Percentiles rank a stretch among this genome's conserved stretches.
Evolutionary conservation across 805 yeast genomes (phyloP).

Genomic region (Blastobotrys chiropterorum): DNA sequence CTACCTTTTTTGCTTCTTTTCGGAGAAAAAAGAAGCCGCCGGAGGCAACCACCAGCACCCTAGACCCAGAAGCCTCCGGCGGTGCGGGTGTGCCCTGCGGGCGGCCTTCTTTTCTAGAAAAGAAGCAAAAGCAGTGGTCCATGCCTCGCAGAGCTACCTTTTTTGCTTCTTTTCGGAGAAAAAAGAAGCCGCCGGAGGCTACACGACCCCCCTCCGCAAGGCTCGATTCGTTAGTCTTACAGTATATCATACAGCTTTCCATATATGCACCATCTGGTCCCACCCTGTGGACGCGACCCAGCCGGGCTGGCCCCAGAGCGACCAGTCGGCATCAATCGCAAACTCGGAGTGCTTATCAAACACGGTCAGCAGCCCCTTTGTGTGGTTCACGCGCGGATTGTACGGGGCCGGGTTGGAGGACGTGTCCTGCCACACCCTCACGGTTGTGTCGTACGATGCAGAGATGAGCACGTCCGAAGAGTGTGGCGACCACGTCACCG

Average conservation of each 20-base stretch:
- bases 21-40: neutral
- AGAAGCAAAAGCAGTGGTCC: neutral
- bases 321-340: conserved; percentile 91
- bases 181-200: neutral
- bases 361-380: conserved; percentile 48
- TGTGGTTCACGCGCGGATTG: conserved; percentile 30
- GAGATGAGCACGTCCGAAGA: conserved; percentile 60
- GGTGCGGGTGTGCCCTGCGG: neutral
- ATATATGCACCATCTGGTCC: conserved; percentile 91
- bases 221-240: too few species aligned
- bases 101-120: neutral
- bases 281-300: conserved; percentile 94
- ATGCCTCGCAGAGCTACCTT: neutral
- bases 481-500: conserved; percentile 88
- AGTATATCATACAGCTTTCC: conserved; percentile 51
- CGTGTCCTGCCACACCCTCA: conserved; percentile 75
- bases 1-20: neutral
- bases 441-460: conserved; percentile 89
- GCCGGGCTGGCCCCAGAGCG: conserved; percentile 94
- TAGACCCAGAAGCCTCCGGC: too few species aligned
- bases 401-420: conserved; percentile 48
- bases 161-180: neutral
- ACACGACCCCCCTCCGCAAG: neutral
- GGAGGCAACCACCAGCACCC: too few species aligned
- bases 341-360: conserved; percentile 78